Evolutionary conservation across 129 eudicot genomes (phyloP), one percentile per base, ranked within the genome.

Genomic region (Flaveria ramosissima): DNA sequence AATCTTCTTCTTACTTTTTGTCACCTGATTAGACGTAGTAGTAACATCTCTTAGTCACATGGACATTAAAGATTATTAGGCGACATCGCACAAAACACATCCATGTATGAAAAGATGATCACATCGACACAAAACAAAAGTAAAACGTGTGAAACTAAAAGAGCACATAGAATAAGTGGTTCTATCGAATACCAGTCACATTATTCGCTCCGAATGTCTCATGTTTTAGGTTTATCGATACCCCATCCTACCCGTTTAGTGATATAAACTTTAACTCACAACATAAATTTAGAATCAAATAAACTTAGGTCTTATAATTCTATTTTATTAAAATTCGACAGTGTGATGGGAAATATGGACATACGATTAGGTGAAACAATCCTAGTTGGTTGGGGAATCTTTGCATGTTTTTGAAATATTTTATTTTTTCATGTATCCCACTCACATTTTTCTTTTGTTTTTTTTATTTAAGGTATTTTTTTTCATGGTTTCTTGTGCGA

Each of bases 321-420:
- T 45, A 70, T 23, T 57, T 16, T 51, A 48, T 27, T 63, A 4
- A 46, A 75, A 1, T 13, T 47, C 11, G 48, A 63, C 30, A 27
- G 10, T 26, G 60, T 64, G 8, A 57, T 63, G 55, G 61, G 23
- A 64, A 71, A 75, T 50, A 71, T 70, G 55, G 32, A 71, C 53
- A 71, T 51, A 27, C 51, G 14, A 66, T 47, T 61, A 70, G 77
- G 77, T 61, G 62, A 76, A 77, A 78, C 71, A 72, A 71, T 70
- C 82, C 77, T 32, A 71, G 42, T 71, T 78, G 77, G 82, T 71
- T 78, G 82, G 77, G 82, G 82, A 78, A 78, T 78, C 77, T 61
- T 78, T 78, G 62, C 72, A 78, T 70, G 65, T 75, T 57, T 78
- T 61, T 69, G 76, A 62, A 78, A 57, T 43, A 68, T 60, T 69